Conservation (phyloP, 352 stramenopile species). For the Phytophthora citricola region DNA sequence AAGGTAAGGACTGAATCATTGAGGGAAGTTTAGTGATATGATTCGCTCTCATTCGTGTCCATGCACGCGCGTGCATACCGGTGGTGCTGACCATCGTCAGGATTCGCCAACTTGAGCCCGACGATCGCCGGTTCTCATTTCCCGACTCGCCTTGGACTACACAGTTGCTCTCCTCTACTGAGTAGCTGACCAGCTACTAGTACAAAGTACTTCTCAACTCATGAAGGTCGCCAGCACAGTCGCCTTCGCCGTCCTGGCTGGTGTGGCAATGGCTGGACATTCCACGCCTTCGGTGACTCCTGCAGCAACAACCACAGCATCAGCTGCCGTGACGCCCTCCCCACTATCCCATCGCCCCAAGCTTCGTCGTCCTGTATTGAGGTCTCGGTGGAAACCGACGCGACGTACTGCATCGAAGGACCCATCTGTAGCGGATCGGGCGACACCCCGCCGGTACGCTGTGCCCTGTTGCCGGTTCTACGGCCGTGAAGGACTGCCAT, state of each 20-base stretch:
- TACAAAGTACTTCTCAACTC: constrained; percentile 7
- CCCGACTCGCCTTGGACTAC: constrained; percentile 11
- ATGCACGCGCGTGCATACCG: not conserved
- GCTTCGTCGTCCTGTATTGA: constrained; percentile 40
- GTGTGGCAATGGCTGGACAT: constrained; percentile 12
- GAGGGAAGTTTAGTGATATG: no score
- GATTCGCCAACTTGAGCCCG: not conserved
- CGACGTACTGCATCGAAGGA: constrained; percentile 69
- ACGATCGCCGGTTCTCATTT: constrained; percentile 8
- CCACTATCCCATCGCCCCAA: not conserved
- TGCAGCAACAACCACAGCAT: constrained; percentile 9
- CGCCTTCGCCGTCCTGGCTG: constrained; percentile 14
- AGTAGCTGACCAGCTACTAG: constrained; percentile 10
- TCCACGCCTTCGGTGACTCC: constrained; percentile 15
- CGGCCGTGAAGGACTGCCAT: constrained; percentile 56
- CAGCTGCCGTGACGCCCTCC: not conserved
- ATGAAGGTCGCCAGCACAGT: constrained; percentile 21
- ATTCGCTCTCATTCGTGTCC: not conserved
- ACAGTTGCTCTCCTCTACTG: constrained; percentile 8
- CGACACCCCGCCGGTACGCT: constrained; percentile 37
- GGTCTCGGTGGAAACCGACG: constrained; percentile 63
- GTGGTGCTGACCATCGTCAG: not conserved
- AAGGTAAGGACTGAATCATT: no score
- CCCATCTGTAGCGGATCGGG: constrained; percentile 63
- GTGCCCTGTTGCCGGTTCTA: constrained; percentile 56